Evolutionary conservation across 306 rosid species (phyloP), one percentile per base, ranked within the genome.

Genomic region (Dalbergia cochinchinensis): DNA sequence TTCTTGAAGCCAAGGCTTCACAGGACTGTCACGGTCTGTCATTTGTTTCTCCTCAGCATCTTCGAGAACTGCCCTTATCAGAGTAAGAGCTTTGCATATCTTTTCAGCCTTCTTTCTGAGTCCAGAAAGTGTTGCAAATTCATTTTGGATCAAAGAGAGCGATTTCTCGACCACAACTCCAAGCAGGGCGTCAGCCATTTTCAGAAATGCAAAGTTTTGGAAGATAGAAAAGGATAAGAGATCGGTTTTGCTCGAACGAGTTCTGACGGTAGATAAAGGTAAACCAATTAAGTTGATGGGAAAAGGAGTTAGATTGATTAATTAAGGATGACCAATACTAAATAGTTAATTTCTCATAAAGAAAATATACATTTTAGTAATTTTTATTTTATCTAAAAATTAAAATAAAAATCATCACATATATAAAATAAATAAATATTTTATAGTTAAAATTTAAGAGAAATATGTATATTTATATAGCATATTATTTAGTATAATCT

Each of bases 21-120:
- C 13, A 57, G 33, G 33, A 0, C 22, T 20, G 22, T 20, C 31
- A 0, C 0, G 13, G 13, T 19, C 22, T 8, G 12, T 57, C 22
- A 18, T 7, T 57, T 57, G 33, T 57, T 8, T 57, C 26, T 55
- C 58, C 35, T 71, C 65, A 5, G 76, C 65, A 71, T 71, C 50
- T 71, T 71, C 65, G 35, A 55, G 65, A 7, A 71, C 65, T 5
- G 35, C 77, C 35, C 53, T 54, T 31, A 71, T 55, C 51, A 37
- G 2, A 16, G 4, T 14, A 7, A 54, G n/a, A 45, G 50, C 18
- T 8, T 0, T 37, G 54, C 53, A 72, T 4, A 72, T 65, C 65
- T 55, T 72, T 54, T 37, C 13, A 35, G 35, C 18, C 19, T 35
- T 72, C 39, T 47, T 2, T n/a, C 15, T 22, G 42, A 59, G 42